phyloP scores from a whole-genome alignment of 805 yeast genomes.

The Lachancea nothofagi region DNA sequence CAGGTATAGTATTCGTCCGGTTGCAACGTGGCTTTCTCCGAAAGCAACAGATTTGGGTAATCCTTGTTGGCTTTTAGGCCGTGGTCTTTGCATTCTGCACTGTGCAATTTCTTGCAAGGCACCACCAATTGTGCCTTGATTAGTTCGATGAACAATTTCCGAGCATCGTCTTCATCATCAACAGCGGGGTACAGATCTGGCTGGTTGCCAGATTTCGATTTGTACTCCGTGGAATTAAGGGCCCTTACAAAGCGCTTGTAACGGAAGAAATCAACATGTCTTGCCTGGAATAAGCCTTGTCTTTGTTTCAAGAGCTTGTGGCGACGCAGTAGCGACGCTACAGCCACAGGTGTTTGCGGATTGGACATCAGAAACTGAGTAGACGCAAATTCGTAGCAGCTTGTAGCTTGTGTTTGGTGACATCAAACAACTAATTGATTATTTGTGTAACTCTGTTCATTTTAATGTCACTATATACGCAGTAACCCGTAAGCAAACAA shows the following conservation, averaged over 20 bases:
- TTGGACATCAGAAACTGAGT: conserved; percentile 20
- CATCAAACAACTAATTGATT: too few relatives aligned
- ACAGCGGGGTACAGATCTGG: conserved; percentile 46
- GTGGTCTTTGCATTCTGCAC: conserved; percentile 56
- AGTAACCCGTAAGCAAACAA: too few relatives aligned
- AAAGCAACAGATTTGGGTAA: conserved; percentile 53
- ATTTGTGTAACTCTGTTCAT: too few relatives aligned
- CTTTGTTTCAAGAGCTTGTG: conserved; percentile 70
- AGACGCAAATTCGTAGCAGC: too few relatives aligned
- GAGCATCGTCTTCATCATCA: conserved; percentile 48
- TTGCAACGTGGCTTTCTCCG: conserved; percentile 51
- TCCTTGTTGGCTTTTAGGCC: conserved; percentile 59
- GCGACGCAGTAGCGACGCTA: conserved; percentile 68
- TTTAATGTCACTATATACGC: too few relatives aligned
- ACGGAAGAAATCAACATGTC: conserved; percentile 76
- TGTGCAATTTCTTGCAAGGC: conserved; percentile 71
- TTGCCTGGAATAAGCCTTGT: conserved; percentile 67
- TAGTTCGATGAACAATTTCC: conserved; percentile 55
- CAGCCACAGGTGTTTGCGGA: conserved; percentile 52
- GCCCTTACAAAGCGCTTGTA: conserved; percentile 81
- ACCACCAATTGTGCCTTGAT: conserved; percentile 69
- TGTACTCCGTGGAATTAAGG: conserved; percentile 65
- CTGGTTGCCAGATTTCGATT: conserved; percentile 44
- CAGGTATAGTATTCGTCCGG: conserved; percentile 77
- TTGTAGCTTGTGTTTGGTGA: too few relatives aligned